Conservation (phyloP, 2,329 filamentous ascomycete species). For the Nannizzia gypsea region DNA sequence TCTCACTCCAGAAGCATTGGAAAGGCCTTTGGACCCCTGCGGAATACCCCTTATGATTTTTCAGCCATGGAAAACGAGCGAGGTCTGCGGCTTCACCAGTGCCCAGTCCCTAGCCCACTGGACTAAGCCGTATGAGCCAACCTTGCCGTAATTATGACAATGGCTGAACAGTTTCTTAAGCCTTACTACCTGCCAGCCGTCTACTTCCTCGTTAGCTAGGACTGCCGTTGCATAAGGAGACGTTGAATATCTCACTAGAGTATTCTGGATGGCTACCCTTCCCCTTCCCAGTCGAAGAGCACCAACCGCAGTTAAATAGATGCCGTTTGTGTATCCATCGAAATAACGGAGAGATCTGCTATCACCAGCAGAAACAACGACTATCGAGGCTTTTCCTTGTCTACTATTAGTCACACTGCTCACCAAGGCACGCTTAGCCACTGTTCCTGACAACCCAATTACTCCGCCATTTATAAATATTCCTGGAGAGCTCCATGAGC, state of each 20-base stretch:
- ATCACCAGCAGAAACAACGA: conserved; percentile 93
- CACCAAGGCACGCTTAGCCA: conserved; percentile 82
- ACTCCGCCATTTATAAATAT: conserved; percentile 80
- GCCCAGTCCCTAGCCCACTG: conserved; percentile 76
- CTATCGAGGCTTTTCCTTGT: conserved; percentile 72
- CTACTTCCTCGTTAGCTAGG: conserved; percentile 59
- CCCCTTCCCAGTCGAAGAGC: conserved; percentile 75
- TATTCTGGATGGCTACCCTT: conserved; percentile 92
- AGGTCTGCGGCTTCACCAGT: conserved; percentile 85
- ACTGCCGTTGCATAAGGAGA: conserved; percentile 75
- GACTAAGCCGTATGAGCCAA: conserved; percentile 76
- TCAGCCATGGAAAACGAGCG: conserved; percentile 90
- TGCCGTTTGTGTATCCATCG: conserved; percentile 98
- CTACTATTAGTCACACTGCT: conserved; percentile 85
- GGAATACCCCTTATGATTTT: conserved; percentile 77
- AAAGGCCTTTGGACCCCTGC: conserved; percentile 67
- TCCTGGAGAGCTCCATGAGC: conserved; percentile 94
- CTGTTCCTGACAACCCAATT: conserved; percentile 84
- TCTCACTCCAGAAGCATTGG: conserved; percentile 71
- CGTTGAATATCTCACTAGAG: conserved; percentile 93
- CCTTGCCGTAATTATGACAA: conserved; percentile 88
- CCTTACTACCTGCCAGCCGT: conserved; percentile 69
- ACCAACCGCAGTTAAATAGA: conserved; percentile 97
- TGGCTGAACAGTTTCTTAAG: conserved; percentile 85
- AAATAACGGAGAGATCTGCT: conserved; percentile 99